Percentiles rank a stretch among this genome's conserved stretches.
Evolutionary conservation across 345 rosid genomes (phyloP).

Genomic region (Boechera retrofracta): DNA sequence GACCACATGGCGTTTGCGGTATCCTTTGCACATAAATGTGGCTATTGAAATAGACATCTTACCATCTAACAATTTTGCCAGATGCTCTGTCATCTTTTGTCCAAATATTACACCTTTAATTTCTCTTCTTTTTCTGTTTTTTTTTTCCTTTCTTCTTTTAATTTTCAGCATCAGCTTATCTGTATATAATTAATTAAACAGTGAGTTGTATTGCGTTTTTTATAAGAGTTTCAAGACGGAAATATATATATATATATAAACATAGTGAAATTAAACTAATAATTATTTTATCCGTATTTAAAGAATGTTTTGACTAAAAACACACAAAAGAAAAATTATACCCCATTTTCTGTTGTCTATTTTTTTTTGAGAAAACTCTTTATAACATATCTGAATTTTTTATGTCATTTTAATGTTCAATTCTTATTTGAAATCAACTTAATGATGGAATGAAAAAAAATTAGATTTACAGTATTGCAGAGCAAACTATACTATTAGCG

Average conservation of each 20-base stretch:
- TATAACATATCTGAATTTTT: not conserved
- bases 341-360: not conserved
- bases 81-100: constrained; percentile 42
- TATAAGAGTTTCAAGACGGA: not conserved
- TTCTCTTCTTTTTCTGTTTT: constrained; percentile 7
- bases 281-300: not conserved
- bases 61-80: constrained; percentile 44
- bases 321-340: not conserved
- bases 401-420: not conserved
- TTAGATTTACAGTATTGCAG: not conserved
- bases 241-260: not conserved
- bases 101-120: constrained; percentile 31
- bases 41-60: constrained; percentile 43
- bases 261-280: not conserved
- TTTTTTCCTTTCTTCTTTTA: constrained; percentile 3
- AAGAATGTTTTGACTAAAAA: not conserved
- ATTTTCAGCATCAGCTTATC: not conserved
- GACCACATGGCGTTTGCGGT: constrained; percentile 48
- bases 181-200: not conserved
- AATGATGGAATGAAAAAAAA: not conserved
- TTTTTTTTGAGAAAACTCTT: not conserved
- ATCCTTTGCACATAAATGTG: constrained; percentile 46
- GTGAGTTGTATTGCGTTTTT: not conserved
- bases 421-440: not conserved
- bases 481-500: too few relatives aligned